Evolutionary conservation across 2,329 filamentous ascomycete genomes (phyloP).

Genomic region (Aspergillus texensis): DNA sequence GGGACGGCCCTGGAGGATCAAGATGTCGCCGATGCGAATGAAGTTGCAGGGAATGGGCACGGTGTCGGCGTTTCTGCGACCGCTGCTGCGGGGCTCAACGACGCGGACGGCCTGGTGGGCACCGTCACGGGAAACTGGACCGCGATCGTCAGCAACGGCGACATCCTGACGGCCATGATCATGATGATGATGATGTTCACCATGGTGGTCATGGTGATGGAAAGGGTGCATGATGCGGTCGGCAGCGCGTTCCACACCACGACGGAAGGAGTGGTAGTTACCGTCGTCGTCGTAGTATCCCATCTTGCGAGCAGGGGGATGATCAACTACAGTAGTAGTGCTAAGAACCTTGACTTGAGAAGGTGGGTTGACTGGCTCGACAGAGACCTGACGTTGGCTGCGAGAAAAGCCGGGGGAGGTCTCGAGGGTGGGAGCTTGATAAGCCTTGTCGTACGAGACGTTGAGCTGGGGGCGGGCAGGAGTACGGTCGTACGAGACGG

Average conservation of each 20-base stretch:
- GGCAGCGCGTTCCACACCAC: constrained; percentile 68
- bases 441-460: constrained; percentile 35
- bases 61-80: constrained; percentile 66
- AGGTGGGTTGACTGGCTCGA: constrained; percentile 39
- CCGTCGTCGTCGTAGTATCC: constrained; percentile 81
- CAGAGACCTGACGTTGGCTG: constrained; percentile 31
- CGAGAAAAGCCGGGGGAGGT: constrained; percentile 44
- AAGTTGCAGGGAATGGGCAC: constrained; percentile 99
- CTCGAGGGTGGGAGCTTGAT: constrained; percentile 42
- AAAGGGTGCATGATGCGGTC: constrained; percentile 68
- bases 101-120: constrained; percentile 51
- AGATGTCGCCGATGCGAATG: constrained; percentile 97
- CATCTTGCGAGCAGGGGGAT: constrained; percentile 64
- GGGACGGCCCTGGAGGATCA: constrained; percentile 97
- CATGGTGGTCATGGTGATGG: constrained; percentile 45
- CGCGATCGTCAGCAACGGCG: constrained; percentile 45
- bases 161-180: constrained; percentile 46
- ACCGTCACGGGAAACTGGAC: constrained; percentile 48
- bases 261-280: constrained; percentile 74
- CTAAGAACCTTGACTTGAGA: constrained; percentile 55
- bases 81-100: constrained; percentile 52
- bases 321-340: constrained; percentile 53
- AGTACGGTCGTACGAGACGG: constrained; percentile 24
- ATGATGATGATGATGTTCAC: constrained; percentile 13
- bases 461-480: constrained; percentile 19